Evolutionary conservation across 148 eudicot genomes (phyloP).

Genomic region (Cornus kousa): DNA sequence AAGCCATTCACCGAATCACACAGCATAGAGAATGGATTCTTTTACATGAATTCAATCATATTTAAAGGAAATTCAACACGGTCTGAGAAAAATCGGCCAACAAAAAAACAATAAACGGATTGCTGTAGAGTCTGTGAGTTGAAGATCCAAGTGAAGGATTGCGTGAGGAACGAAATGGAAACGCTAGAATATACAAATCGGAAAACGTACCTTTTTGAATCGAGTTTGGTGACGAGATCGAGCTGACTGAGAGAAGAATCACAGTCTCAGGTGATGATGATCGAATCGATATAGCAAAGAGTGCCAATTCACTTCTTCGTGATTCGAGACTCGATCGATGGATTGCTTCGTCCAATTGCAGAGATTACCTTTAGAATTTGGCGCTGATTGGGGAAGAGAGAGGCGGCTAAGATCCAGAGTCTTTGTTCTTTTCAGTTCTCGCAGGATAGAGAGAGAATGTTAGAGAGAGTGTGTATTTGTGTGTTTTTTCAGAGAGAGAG

Average conservation of each 20-base stretch:
- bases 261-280: background rate
- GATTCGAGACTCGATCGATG: background rate
- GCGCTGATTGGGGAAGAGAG: background rate
- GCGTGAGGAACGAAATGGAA: background rate
- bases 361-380: background rate
- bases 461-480: no score
- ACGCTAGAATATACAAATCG: background rate
- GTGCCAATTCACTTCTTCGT: background rate
- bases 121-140: background rate
- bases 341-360: background rate
- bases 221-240: background rate
- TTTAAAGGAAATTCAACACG: background rate
- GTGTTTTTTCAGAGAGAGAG: background rate
- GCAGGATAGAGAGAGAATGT: background rate
- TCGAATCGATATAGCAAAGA: background rate
- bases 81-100: no score
- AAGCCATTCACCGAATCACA: conserved; percentile 54
- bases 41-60: background rate
- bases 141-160: background rate
- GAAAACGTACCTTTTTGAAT: background rate
- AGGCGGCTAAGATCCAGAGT: background rate
- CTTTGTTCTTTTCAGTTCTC: no score
- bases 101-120: background rate
- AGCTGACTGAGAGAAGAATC: background rate
- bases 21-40: conserved; percentile 5